Conservation (phyloP, 2,329 filamentous ascomycete species). For the Aspergillus ruber region DNA sequence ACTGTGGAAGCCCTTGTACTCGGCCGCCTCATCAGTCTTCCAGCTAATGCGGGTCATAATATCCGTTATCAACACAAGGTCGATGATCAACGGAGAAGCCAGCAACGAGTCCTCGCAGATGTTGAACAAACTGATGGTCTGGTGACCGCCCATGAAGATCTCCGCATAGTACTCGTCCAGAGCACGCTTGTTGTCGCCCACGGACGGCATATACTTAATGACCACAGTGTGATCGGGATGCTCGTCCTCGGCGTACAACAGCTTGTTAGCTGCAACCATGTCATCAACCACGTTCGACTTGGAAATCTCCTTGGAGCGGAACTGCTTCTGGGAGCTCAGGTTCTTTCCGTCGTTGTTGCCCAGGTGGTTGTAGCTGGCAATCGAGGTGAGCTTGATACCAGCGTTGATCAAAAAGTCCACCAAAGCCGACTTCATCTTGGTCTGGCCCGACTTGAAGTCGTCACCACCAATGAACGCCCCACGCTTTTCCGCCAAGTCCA, state of each 20-base stretch:
- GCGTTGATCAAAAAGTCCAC: constrained; percentile 98
- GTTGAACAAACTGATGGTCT: constrained; percentile 97
- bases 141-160: constrained; percentile 97
- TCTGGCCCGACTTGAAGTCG: constrained; percentile 99
- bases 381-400: constrained; percentile 96
- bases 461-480: constrained; percentile 91
- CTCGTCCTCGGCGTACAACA: constrained; percentile 86
- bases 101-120: constrained; percentile 97
- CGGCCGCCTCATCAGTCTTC: constrained; percentile 59
- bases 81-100: constrained; percentile 93
- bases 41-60: constrained; percentile 98
- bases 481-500: constrained; percentile 81
- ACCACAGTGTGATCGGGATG: constrained; percentile 98
- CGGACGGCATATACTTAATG: constrained; percentile 99
- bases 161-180: constrained; percentile 99
- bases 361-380: constrained; percentile 98
- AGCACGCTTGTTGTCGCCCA: constrained; percentile 97
- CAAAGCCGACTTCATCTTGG: constrained; percentile 99
- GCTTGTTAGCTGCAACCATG: constrained; percentile 93
- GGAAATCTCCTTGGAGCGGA: constrained; percentile 99
- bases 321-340: constrained; percentile 92
- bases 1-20: constrained; percentile 92
- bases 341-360: constrained; percentile 99
- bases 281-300: constrained; percentile 99
- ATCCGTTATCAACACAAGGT: constrained; percentile 85